These are phyloP conservation scores for Diaporthe vexans DNA, from an alignment of 2,329 filamentous ascomycete species.

Conservation along the genomic window DNA sequence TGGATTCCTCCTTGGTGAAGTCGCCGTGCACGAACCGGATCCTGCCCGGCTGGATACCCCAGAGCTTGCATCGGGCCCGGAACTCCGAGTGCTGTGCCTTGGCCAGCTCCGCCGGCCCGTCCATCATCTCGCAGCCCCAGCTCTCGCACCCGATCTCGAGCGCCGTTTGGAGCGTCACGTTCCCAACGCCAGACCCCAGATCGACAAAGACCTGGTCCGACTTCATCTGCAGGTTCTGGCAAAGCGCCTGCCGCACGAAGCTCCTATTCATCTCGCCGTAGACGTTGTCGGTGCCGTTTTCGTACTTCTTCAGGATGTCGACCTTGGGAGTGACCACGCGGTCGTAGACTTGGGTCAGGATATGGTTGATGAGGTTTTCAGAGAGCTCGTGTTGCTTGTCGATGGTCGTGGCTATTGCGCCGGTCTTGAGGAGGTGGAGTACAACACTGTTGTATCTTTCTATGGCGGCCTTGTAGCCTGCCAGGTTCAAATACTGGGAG, in stretches of 20 bases:
- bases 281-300: constrained; percentile 91
- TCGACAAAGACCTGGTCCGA: constrained; percentile 93
- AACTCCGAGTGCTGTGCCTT: constrained; percentile 88
- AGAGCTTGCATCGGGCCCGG: constrained; percentile 84
- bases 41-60: constrained; percentile 85
- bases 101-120: constrained; percentile 87
- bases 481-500: constrained; percentile 73
- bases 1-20: constrained; percentile 80
- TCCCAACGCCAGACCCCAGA: constrained; percentile 94
- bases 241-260: constrained; percentile 87
- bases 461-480: constrained; percentile 80
- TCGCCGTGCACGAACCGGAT: constrained; percentile 87
- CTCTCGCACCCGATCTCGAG: constrained; percentile 94
- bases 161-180: constrained; percentile 93
- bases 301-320: constrained; percentile 85
- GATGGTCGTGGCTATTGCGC: constrained; percentile 80
- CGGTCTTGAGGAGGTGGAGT: constrained; percentile 74
- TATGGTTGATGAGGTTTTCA: constrained; percentile 81
- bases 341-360: constrained; percentile 89
- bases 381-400: constrained; percentile 78
- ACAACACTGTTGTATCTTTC: constrained; percentile 83
- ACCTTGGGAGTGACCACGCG: constrained; percentile 93
- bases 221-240: constrained; percentile 80
- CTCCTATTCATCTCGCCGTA: constrained; percentile 93
- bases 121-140: constrained; percentile 98